A percentile compares a stretch with the other conserved stretches of the same genome.
These are phyloP conservation scores for Fusarium piperis DNA, from an alignment of 2,329 filamentous ascomycete species.

Conservation along the genomic window DNA sequence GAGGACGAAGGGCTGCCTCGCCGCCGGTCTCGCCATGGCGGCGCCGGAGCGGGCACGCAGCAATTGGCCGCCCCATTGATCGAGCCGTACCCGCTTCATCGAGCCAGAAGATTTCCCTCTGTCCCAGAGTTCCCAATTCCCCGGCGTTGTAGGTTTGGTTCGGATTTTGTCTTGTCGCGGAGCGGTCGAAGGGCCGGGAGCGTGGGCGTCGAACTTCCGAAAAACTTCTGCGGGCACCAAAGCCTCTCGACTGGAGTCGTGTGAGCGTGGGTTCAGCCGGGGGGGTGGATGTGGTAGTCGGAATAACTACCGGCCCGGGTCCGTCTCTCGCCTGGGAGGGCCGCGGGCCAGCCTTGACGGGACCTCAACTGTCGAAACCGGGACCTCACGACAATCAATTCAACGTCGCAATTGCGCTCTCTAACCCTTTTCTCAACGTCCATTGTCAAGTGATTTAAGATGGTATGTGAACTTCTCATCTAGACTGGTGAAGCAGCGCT, in stretches of 20 bases:
- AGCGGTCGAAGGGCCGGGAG: slow-evolving; percentile 23
- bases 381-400: slow-evolving; percentile 27
- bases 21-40: slow-evolving; percentile 28
- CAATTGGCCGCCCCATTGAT: slow-evolving; percentile 54
- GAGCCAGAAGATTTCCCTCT: slow-evolving; percentile 32
- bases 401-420: slow-evolving; percentile 46
- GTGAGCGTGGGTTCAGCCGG: slow-evolving; percentile 42
- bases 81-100: slow-evolving; percentile 56
- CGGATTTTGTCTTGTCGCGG: slow-evolving; percentile 8
- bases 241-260: slow-evolving; percentile 42
- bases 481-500: slow-evolving; percentile 43
- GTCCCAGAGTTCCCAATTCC: slow-evolving; percentile 25
- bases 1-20: slow-evolving; percentile 43
- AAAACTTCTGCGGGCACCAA: slow-evolving; percentile 49
- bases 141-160: slow-evolving; percentile 9
- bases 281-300: slow-evolving; percentile 13
- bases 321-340: slow-evolving; percentile 12
- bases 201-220: slow-evolving; percentile 28
- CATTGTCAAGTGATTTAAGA: slow-evolving; percentile 58
- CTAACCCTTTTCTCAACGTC: slow-evolving; percentile 41
- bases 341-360: slow-evolving; percentile 19
- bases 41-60: slow-evolving; percentile 46
- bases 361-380: slow-evolving; percentile 29
- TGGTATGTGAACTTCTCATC: slow-evolving; percentile 56
- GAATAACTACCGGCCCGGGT: slow-evolving; percentile 41